Percentiles rank a stretch among this genome's conserved stretches.
These are phyloP conservation scores for Scleroderma citrinum DNA, from an alignment of 768 basidiomycete genomes.

Conservation along the genomic window DNA sequence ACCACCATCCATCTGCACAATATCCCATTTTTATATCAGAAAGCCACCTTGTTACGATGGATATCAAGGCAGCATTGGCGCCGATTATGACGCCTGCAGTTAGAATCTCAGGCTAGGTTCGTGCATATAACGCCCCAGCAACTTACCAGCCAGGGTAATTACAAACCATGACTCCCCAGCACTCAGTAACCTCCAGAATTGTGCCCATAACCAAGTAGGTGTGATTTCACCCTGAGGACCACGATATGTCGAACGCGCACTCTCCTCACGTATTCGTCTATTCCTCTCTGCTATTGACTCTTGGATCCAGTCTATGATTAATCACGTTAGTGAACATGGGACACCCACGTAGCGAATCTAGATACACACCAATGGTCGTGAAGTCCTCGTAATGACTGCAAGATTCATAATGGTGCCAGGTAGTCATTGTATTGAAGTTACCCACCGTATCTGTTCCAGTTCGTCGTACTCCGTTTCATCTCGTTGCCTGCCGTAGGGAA, in stretches of 20 bases:
- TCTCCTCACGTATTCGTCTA: constrained; percentile 56
- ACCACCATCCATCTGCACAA: constrained; percentile 96
- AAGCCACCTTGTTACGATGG: constrained; percentile 94
- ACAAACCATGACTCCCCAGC: constrained; percentile 91
- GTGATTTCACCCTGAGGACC: constrained; percentile 48
- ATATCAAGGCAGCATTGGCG: constrained; percentile 89
- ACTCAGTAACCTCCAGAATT: constrained; percentile 52
- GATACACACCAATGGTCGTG: constrained; percentile 75
- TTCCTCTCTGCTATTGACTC: constrained; percentile 89
- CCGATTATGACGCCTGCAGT: constrained; percentile 83
- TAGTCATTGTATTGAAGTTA: neutral
- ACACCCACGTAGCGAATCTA: constrained; percentile 6
- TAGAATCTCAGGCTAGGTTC: constrained; percentile 2
- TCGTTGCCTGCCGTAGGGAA: constrained; percentile 19
- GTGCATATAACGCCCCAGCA: neutral
- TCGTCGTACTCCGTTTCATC: constrained; percentile 47
- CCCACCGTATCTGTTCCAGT: constrained; percentile 60
- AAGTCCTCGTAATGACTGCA: constrained; percentile 90
- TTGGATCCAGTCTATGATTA: constrained; percentile 84
- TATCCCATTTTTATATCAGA: constrained; percentile 98
- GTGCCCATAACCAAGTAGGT: constrained; percentile 54
- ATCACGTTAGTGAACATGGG: constrained; percentile 8
- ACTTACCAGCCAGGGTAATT: constrained; percentile 82
- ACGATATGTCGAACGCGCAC: constrained; percentile 37
- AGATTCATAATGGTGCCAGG: constrained; percentile 11